These are phyloP conservation scores for Endocalyx cinctus DNA, from an alignment of 2,329 filamentous ascomycete species.

Conservation along the genomic window DNA sequence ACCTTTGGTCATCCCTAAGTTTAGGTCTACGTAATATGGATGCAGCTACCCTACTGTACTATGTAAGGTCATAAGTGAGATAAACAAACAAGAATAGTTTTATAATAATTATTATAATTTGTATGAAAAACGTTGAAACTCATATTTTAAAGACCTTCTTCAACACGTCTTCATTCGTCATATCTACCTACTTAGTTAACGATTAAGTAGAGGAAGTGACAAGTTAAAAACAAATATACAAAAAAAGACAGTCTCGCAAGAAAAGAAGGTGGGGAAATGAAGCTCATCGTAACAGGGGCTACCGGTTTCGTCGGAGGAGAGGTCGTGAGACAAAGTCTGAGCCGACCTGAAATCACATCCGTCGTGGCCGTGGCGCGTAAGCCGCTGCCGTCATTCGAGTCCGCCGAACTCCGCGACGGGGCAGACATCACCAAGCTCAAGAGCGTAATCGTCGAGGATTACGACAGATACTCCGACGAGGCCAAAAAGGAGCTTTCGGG, in stretches of 20 bases:
- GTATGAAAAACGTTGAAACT: too few relatives aligned
- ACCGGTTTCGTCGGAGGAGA: conserved; percentile 48
- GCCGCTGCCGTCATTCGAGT: conserved; percentile 23
- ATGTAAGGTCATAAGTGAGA: too few relatives aligned
- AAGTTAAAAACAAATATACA: too few relatives aligned
- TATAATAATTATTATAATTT: too few relatives aligned
- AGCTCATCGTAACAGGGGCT: conserved; percentile 41
- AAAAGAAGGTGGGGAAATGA: conserved; percentile 8
- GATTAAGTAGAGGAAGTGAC: too few relatives aligned
- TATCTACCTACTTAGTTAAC: too few relatives aligned
- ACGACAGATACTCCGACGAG: conserved; percentile 34
- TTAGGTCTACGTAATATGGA: too few relatives aligned
- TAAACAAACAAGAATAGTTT: too few relatives aligned
- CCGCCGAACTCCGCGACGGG: conserved; percentile 14
- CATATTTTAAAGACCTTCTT: too few relatives aligned
- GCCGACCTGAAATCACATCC: conserved; percentile 30
- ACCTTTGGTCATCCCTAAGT: too few relatives aligned
- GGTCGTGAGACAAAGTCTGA: conserved; percentile 38
- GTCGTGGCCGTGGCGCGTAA: conserved; percentile 38
- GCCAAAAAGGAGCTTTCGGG: conserved; percentile 34
- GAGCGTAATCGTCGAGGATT: conserved; percentile 35
- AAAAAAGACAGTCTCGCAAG: not conserved
- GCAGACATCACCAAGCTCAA: conserved; percentile 33
- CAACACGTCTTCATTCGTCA: too few relatives aligned
- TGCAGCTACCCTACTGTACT: too few relatives aligned